phyloP scores from a whole-genome alignment of 78 protist species.

The Dictyostelium capitatum region DNA sequence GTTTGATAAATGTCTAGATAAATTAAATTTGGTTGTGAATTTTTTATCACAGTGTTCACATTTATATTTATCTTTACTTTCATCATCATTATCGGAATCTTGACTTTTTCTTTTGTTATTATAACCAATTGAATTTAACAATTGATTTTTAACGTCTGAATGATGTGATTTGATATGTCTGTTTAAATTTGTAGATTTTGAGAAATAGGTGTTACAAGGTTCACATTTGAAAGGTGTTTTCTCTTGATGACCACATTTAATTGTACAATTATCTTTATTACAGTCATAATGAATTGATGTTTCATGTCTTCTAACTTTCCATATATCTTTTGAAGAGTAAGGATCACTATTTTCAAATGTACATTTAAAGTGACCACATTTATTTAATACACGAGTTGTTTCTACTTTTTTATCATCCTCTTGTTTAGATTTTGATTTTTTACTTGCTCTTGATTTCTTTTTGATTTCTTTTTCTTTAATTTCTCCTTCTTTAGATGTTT shows the following conservation, averaged over 20 bases:
- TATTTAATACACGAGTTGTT: neutral
- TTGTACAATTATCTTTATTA: neutral
- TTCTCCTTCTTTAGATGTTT: neutral
- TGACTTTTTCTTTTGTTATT: neutral
- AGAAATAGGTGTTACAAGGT: neutral
- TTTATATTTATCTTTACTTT: too few species aligned
- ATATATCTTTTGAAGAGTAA: neutral
- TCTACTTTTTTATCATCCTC: too few species aligned
- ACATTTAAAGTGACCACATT: neutral
- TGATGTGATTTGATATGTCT: neutral
- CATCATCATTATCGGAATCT: neutral
- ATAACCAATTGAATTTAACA: neutral
- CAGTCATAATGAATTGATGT: neutral
- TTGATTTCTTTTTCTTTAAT: neutral
- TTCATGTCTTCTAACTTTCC: constrained; percentile 3
- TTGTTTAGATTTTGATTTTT: too few species aligned
- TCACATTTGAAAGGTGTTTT: neutral
- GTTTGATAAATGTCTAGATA: neutral
- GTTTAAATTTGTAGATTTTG: neutral
- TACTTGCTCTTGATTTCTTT: neutral
- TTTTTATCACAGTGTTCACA: neutral
- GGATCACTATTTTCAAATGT: too few species aligned
- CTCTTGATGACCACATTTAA: neutral
- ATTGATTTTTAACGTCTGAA: neutral
- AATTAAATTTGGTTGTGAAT: neutral